A percentile compares a stretch with the other conserved stretches of the same genome.
Evolutionary conservation across 2,329 filamentous ascomycete genomes (phyloP).

Genomic region (Didymella glomerata): DNA sequence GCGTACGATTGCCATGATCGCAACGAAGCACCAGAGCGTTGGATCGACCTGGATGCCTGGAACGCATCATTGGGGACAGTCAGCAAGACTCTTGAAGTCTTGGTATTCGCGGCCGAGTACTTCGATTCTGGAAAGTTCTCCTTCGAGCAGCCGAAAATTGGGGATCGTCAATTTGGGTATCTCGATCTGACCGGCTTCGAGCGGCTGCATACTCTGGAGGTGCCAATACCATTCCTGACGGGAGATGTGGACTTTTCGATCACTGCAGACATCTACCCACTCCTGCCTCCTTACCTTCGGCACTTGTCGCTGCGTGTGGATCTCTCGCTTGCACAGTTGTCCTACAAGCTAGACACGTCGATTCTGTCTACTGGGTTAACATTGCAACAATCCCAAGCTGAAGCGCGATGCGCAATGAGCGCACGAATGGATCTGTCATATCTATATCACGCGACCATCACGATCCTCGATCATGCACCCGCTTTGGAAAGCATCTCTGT

Average conservation of each 20-base stretch:
- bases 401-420: slow-evolving; percentile 24
- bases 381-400: slow-evolving; percentile 27
- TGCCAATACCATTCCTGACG: slow-evolving; percentile 37
- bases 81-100: slow-evolving; percentile 24
- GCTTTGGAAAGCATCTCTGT: slow-evolving; percentile 35
- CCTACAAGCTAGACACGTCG: slow-evolving; percentile 31
- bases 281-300: slow-evolving; percentile 35
- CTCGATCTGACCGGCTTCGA: slow-evolving; percentile 36
- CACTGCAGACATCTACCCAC: slow-evolving; percentile 29
- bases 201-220: slow-evolving; percentile 37
- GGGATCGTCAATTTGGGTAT: slow-evolving; percentile 26
- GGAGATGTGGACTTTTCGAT: slow-evolving; percentile 37
- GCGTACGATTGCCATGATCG: slow-evolving; percentile 27
- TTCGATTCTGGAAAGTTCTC: slow-evolving; percentile 27
- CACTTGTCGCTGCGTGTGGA: slow-evolving; percentile 38
- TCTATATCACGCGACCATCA: slow-evolving; percentile 32
- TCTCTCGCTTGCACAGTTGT: slow-evolving; percentile 36
- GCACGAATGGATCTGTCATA: slow-evolving; percentile 42
- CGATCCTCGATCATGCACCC: slow-evolving; percentile 29
- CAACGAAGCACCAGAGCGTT: slow-evolving; percentile 5
- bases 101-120: slow-evolving; percentile 37
- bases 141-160: slow-evolving; percentile 35
- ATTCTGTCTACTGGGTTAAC: slow-evolving; percentile 27
- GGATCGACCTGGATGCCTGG: slow-evolving; percentile 32
- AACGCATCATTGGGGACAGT: slow-evolving; percentile 23